These are phyloP conservation scores for Priceomyces fermenticarens DNA, from an alignment of 805 yeast species.

Conservation along the genomic window DNA sequence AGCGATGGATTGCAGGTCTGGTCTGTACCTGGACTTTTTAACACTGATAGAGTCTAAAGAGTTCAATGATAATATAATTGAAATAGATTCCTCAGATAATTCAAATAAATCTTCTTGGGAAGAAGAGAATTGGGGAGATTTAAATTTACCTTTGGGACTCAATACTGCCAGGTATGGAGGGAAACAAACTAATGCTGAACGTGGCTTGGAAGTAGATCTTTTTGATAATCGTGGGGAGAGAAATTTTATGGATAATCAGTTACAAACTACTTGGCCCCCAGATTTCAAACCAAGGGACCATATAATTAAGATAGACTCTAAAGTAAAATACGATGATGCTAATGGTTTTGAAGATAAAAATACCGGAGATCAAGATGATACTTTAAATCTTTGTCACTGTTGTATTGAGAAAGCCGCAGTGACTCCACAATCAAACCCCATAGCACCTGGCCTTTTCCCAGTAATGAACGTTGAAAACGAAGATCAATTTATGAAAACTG, in stretches of 20 bases:
- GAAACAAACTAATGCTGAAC: constrained; percentile 2
- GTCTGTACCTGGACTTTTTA: constrained; percentile 25
- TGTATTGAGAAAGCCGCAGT: not conserved
- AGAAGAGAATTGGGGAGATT: not conserved
- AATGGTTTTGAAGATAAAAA: not conserved
- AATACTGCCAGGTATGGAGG: constrained; percentile 8
- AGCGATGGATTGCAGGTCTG: constrained; percentile 8
- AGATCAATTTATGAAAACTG: constrained; percentile 22
- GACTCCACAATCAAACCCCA: constrained; percentile 13
- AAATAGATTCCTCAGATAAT: constrained; percentile 5
- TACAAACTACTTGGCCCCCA: not conserved
- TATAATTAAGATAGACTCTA: no score
- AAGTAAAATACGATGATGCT: no score
- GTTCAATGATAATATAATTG: constrained; percentile 12
- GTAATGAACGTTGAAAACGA: constrained; percentile 22
- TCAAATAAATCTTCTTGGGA: not conserved
- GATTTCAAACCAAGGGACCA: not conserved
- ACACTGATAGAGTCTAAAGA: constrained; percentile 19
- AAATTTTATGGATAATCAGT: no score
- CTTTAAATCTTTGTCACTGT: not conserved
- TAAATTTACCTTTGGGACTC: constrained; percentile 8
- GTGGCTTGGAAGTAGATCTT: not conserved
- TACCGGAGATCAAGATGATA: not conserved
- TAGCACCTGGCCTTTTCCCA: constrained; percentile 39
- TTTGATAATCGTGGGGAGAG: no score